Conservation (phyloP, 2,329 filamentous ascomycete genomes). For the Ascomycota sp. region DNA sequence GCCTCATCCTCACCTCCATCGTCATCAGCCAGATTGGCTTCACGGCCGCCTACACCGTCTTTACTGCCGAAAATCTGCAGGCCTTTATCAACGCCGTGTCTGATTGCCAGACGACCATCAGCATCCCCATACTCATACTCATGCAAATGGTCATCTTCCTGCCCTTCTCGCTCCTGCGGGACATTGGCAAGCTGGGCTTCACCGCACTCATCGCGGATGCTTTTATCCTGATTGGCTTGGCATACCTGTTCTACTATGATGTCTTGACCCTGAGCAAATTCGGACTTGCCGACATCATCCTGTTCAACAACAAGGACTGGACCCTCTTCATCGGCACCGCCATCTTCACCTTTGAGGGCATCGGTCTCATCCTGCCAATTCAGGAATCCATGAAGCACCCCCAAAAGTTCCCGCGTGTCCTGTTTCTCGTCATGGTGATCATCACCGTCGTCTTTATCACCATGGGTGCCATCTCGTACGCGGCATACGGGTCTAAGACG, state of each 20-base stretch:
- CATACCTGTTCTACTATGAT: conserved; percentile 93
- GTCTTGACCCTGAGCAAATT: conserved; percentile 56
- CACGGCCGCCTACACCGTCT: conserved; percentile 86
- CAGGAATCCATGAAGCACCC: conserved; percentile 92
- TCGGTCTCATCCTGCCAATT: conserved; percentile 91
- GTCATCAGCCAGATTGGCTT: conserved; percentile 92
- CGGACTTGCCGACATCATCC: conserved; percentile 63
- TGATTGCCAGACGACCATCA: conserved; percentile 63
- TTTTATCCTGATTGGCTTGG: conserved; percentile 78
- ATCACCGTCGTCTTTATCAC: conserved; percentile 78
- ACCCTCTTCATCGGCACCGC: conserved; percentile 95
- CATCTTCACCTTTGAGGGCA: conserved; percentile 96
- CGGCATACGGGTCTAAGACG: conserved; percentile 82
- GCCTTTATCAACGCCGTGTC: conserved; percentile 85
- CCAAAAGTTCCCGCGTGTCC: conserved; percentile 69
- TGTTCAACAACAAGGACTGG: conserved; percentile 84
- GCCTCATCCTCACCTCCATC: conserved; percentile 70
- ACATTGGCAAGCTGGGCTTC: conserved; percentile 92
- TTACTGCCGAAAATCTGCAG: conserved; percentile 85
- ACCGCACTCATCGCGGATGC: conserved; percentile 82
- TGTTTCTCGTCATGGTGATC: conserved; percentile 80
- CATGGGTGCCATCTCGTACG: conserved; percentile 85
- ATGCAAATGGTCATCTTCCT: conserved; percentile 92
- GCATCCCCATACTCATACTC: conserved; percentile 73
- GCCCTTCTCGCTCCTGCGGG: conserved; percentile 76